Percentiles rank a stretch among this genome's conserved stretches.
These are phyloP conservation scores for Blastobotrys attinorum DNA, from an alignment of 805 yeast genomes.

Conservation along the genomic window DNA sequence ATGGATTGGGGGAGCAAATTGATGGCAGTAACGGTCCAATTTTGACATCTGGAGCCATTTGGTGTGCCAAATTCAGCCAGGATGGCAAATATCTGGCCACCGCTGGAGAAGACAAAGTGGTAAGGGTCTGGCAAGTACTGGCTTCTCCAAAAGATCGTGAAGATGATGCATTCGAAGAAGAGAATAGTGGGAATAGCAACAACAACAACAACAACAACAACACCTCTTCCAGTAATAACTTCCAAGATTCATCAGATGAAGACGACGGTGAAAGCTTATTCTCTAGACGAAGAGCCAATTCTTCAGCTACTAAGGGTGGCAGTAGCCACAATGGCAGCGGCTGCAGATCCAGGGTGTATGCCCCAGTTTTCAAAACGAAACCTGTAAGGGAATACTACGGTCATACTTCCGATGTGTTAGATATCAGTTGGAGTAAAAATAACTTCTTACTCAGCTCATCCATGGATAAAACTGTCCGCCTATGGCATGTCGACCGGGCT, in stretches of 20 bases:
- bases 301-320: not conserved
- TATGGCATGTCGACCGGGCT: constrained; percentile 76
- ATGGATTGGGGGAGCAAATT: no score
- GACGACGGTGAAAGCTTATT: constrained; percentile 4
- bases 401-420: constrained; percentile 64
- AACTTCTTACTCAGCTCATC: constrained; percentile 73
- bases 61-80: constrained; percentile 61
- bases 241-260: constrained; percentile 10
- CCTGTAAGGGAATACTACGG: constrained; percentile 58
- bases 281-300: constrained; percentile 5
- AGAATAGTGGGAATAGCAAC: no score
- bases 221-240: no score
- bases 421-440: constrained; percentile 82
- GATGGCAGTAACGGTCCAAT: not conserved
- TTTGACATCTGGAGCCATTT: constrained; percentile 42
- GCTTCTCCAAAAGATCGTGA: constrained; percentile 64
- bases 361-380: constrained; percentile 68
- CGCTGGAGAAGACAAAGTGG: constrained; percentile 67
- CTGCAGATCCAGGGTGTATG: constrained; percentile 38
- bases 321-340: no score
- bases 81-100: constrained; percentile 82
- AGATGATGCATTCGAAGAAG: constrained; percentile 17
- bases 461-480: constrained; percentile 72
- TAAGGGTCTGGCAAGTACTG: constrained; percentile 74
- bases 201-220: no score